Evolutionary conservation across 179 eudicot species (phyloP), one percentile per base, ranked within the genome.

Genomic region (Nepenthes alata): DNA sequence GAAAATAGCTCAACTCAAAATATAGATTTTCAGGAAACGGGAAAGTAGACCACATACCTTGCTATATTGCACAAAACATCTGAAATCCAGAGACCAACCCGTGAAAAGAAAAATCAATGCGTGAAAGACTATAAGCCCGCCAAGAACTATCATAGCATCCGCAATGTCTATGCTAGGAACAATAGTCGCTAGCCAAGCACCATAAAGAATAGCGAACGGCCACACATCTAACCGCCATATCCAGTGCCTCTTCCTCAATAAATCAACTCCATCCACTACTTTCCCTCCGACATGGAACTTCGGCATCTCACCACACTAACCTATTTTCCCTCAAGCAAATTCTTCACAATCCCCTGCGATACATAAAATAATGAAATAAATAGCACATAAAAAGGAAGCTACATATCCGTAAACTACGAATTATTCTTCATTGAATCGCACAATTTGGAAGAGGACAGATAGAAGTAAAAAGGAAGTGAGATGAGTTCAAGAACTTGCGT

Each of bases 71-170:
- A 83, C 76, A 48, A 93, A 83, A 59, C 97, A 85, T 68, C 72
- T 83, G 71, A 93, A 89, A 77, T 89, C 97, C 69, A 93, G 97
- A 2, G 94, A 83, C 98, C 98, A 93, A 65, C 79, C 86, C 8
- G 94, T 87, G 72, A 89, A 93, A 15, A 93, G 87, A 59, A 82
- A 72, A 65, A 81, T 78, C 78, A 93, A 73, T 48, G 79, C 73
- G 59, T 89, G 97, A 52, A 79, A 61, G 65, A 74, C 81, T 1
- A 53, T 55, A 5, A 90, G 72, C 57, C 84, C 81, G 8, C 93
- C 95, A 57, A 87, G 78, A 68, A 80, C 84, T 55, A 87, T 81
- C 51, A 58, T 67, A 37, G 95, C 80, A 76, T 93, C 97, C 51
- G 64, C 70, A 11, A 83, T 41, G 55, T 89, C 97, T 64, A 87